Conservation (phyloP, 352 stramenopile genomes). For the Pythium graminicola region DNA sequence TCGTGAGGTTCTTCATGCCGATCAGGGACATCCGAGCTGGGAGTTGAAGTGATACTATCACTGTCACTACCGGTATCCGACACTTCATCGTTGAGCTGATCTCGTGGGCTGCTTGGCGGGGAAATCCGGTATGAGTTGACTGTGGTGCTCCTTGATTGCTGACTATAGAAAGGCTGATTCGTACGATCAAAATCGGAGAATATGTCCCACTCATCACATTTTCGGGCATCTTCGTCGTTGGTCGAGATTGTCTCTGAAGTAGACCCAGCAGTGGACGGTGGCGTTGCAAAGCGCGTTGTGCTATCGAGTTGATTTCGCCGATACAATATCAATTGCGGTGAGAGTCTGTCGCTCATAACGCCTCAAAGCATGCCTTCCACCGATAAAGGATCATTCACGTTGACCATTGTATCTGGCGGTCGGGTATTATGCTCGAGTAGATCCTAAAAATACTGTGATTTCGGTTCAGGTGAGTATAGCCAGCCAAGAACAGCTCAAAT, state of each 20-base stretch:
- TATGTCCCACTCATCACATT: constrained; percentile 25
- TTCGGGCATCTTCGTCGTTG: constrained; percentile 17
- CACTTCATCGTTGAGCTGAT: constrained; percentile 1
- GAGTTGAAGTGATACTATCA: not conserved
- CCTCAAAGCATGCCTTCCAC: constrained; percentile 14
- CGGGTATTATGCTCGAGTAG: not conserved
- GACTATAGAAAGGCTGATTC: constrained; percentile 7
- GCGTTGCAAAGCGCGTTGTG: not conserved
- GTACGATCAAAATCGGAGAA: constrained; percentile 13
- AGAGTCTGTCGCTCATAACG: not conserved
- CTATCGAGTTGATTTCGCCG: not conserved
- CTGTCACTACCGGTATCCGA: not conserved
- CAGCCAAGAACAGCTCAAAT: no score
- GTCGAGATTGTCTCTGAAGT: constrained; percentile 19
- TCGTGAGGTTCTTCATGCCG: not conserved
- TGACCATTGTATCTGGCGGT: not conserved
- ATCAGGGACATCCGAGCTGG: no score
- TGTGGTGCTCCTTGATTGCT: not conserved
- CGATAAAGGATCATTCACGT: not conserved
- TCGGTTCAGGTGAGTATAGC: no score
- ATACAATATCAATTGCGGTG: not conserved
- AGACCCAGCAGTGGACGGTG: constrained; percentile 11
- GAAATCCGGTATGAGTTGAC: not conserved
- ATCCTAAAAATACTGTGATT: not conserved
- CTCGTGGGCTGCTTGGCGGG: not conserved